Evolutionary conservation across 768 basidiomycete species (phyloP).

Genomic region (Daedaleopsis sinensis): DNA sequence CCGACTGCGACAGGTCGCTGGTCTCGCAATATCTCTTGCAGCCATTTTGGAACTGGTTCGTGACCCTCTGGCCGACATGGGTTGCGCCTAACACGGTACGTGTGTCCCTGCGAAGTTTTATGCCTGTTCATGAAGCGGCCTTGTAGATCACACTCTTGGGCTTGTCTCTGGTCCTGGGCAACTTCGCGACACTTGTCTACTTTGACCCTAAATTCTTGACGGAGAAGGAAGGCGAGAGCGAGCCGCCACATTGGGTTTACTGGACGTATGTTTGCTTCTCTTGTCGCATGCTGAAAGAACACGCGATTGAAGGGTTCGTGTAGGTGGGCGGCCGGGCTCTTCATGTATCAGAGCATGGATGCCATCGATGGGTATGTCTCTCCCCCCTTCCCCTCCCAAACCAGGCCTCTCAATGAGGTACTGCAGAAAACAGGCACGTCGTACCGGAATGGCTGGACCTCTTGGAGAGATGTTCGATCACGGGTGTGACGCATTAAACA

Average conservation of each 20-base stretch:
- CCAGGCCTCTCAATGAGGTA: background rate
- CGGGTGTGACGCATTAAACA: slow-evolving; percentile 94
- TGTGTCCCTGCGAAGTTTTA: background rate
- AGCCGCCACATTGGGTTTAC: slow-evolving; percentile 87
- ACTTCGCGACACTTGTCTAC: slow-evolving; percentile 81
- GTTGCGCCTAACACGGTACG: slow-evolving; percentile 90
- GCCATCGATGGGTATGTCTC: slow-evolving; percentile 80
- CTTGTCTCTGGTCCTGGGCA: slow-evolving; percentile 76
- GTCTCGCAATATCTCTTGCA: slow-evolving; percentile 75
- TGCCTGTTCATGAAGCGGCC: slow-evolving; percentile 4
- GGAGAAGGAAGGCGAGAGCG: slow-evolving; percentile 60
- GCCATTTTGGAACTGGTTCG: slow-evolving; percentile 92
- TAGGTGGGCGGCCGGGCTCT: slow-evolving; percentile 88
- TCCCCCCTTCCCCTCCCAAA: background rate
- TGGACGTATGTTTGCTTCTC: slow-evolving; percentile 63
- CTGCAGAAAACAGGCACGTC: slow-evolving; percentile 86
- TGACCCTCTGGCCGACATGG: slow-evolving; percentile 81
- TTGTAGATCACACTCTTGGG: slow-evolving; percentile 91
- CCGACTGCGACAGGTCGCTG: slow-evolving; percentile 56
- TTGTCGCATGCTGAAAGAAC: background rate
- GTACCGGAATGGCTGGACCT: slow-evolving; percentile 97
- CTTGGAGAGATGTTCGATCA: slow-evolving; percentile 99
- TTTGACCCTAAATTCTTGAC: slow-evolving; percentile 81
- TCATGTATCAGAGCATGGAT: slow-evolving; percentile 89
- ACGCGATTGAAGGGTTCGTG: background rate